These are phyloP conservation scores for Peronospora farinosa DNA, from an alignment of 352 stramenopile genomes.

Conservation along the genomic window DNA sequence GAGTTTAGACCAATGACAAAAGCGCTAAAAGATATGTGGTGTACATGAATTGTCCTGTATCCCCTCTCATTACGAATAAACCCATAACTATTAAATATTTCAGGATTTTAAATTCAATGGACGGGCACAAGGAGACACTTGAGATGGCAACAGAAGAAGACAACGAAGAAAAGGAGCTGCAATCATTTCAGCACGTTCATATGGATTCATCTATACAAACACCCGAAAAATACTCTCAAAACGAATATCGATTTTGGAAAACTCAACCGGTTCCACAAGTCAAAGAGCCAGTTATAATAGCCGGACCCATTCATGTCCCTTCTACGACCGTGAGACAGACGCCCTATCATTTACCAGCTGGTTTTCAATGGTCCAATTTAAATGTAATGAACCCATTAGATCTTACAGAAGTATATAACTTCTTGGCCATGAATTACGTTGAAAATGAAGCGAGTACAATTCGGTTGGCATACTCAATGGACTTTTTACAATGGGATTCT, in stretches of 20 bases:
- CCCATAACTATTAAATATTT: no score
- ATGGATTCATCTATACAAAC: no score
- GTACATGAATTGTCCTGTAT: no score
- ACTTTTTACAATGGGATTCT: conserved; percentile 91
- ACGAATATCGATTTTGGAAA: conserved; percentile 78
- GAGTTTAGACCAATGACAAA: no score
- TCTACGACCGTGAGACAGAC: conserved; percentile 90
- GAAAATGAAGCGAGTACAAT: conserved; percentile 99
- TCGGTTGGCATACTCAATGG: conserved; percentile 89
- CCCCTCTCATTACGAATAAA: no score
- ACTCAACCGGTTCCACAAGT: conserved; percentile 83
- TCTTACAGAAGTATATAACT: conserved; percentile 93
- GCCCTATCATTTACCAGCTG: conserved; percentile 94
- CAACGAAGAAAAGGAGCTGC: no score
- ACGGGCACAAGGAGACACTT: background rate
- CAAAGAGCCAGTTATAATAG: conserved; percentile 23
- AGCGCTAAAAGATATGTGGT: no score
- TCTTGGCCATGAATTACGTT: conserved; percentile 99
- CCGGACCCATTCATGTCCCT: conserved; percentile 88
- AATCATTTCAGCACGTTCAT: no score
- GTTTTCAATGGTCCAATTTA: conserved; percentile 87
- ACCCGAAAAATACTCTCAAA: background rate
- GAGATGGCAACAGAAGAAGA: background rate
- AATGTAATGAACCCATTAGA: conserved; percentile 86
- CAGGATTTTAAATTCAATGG: no score